Percentiles rank a stretch among this genome's conserved stretches.
Conservation (phyloP, 768 basidiomycete genomes). For the Boletus sp. region DNA sequence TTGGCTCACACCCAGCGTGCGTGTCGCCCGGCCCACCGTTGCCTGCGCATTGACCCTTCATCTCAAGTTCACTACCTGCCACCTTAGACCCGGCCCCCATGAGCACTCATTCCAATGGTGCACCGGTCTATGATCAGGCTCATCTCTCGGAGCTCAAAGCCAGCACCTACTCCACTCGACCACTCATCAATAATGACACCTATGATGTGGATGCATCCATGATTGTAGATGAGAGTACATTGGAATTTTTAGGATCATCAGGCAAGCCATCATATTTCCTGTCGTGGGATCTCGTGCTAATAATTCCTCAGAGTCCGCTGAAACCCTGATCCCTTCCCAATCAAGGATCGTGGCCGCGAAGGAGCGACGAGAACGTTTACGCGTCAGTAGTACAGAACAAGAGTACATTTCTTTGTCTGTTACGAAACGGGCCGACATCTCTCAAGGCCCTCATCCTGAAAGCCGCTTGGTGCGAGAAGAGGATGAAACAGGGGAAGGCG, state of each 20-base stretch:
- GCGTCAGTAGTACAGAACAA: constrained; percentile 50
- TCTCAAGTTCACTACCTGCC: constrained; percentile 38
- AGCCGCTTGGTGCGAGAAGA: constrained; percentile 83
- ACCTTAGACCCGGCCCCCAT: constrained; percentile 57
- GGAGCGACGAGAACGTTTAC: constrained; percentile 70
- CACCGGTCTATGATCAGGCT: constrained; percentile 68
- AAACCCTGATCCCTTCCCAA: constrained; percentile 62
- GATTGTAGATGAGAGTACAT: constrained; percentile 39
- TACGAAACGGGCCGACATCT: constrained; percentile 48
- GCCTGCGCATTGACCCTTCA: constrained; percentile 9
- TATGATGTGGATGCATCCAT: constrained; percentile 53
- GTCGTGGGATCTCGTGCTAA: not conserved
- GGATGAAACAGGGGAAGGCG: constrained; percentile 84
- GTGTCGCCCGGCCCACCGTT: constrained; percentile 6
- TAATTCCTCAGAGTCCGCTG: constrained; percentile 33
- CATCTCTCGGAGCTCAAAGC: constrained; percentile 80
- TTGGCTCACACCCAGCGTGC: constrained; percentile 56
- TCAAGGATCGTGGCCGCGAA: constrained; percentile 72
- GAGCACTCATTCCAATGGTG: constrained; percentile 41
- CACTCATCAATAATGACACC: constrained; percentile 35
- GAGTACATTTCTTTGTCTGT: constrained; percentile 82
- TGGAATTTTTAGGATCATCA: constrained; percentile 31
- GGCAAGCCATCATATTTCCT: constrained; percentile 25
- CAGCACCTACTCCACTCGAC: constrained; percentile 61
- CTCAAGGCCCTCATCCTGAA: constrained; percentile 79